Conservation (phyloP, 176 grass and related monocot species). For the Coix lacrymajobi region DNA sequence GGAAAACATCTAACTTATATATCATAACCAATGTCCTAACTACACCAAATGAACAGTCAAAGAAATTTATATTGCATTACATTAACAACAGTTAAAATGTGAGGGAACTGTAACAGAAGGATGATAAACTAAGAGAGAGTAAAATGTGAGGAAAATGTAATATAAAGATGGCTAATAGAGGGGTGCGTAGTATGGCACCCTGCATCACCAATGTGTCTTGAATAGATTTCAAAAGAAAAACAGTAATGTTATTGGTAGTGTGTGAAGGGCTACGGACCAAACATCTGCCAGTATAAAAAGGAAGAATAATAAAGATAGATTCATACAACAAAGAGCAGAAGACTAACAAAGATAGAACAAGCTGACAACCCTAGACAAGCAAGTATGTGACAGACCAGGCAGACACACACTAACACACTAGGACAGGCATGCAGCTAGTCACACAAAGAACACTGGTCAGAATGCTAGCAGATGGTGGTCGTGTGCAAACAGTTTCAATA, state of each 20-base stretch:
- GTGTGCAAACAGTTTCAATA: conserved; percentile 10
- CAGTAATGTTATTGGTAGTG: neutral
- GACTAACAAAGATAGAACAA: conserved; percentile 10
- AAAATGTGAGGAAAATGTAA: neutral
- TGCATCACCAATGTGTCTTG: neutral
- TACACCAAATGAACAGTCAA: neutral
- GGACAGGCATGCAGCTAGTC: neutral
- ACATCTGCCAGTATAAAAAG: neutral
- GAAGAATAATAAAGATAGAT: neutral
- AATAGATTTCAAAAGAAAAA: neutral
- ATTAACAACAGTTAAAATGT: neutral
- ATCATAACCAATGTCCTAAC: neutral
- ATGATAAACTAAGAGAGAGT: neutral
- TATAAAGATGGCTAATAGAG: neutral
- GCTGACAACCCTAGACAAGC: neutral
- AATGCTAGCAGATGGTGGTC: conserved; percentile 10
- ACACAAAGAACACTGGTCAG: conserved; percentile 14
- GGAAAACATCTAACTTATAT: neutral
- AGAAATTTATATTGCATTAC: neutral
- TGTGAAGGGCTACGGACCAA: neutral
- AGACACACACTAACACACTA: neutral
- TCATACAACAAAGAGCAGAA: conserved; percentile 1
- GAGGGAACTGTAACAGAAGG: neutral
- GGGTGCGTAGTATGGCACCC: neutral
- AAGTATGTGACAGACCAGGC: conserved; percentile 25